phyloP scores from a whole-genome alignment of 1,139 yeast genomes.

The Protomyces pachydermus region DNA sequence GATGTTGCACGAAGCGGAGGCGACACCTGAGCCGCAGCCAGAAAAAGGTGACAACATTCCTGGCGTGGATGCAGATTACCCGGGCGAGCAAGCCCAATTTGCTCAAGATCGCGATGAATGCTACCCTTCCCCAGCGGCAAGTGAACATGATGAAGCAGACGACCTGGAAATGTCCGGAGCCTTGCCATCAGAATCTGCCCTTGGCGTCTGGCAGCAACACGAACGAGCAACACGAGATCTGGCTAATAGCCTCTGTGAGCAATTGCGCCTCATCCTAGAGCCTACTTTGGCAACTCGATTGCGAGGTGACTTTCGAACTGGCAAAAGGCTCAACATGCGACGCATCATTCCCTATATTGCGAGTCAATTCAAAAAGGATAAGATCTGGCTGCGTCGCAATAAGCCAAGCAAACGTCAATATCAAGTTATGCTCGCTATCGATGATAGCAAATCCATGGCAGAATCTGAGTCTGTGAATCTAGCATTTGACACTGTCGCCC shows the following conservation, averaged over 20 bases:
- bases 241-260: conserved; percentile 85
- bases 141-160: conserved; percentile 31
- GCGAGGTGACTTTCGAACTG: conserved; percentile 93
- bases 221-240: conserved; percentile 81
- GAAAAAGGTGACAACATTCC: too few species aligned
- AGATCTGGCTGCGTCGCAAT: conserved; percentile 96
- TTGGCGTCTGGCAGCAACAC: conserved; percentile 73
- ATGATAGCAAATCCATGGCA: conserved; percentile 95
- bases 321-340: conserved; percentile 95
- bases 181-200: conserved; percentile 52
- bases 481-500: conserved; percentile 90
- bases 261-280: conserved; percentile 82
- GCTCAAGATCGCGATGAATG: background rate
- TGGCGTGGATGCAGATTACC: too few species aligned
- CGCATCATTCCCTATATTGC: conserved; percentile 97
- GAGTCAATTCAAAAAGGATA: conserved; percentile 93
- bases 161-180: conserved; percentile 43
- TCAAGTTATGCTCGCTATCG: conserved; percentile 95
- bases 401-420: conserved; percentile 96
- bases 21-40: too few species aligned
- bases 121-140: background rate
- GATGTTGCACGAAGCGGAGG: too few species aligned
- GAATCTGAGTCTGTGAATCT: conserved; percentile 78
- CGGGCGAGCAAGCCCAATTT: too few species aligned
- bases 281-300: conserved; percentile 93